A percentile compares a stretch with the other conserved stretches of the same genome.
Evolutionary conservation across 140 eudicot genomes (phyloP).

Genomic region (Oenanthe javanica): DNA sequence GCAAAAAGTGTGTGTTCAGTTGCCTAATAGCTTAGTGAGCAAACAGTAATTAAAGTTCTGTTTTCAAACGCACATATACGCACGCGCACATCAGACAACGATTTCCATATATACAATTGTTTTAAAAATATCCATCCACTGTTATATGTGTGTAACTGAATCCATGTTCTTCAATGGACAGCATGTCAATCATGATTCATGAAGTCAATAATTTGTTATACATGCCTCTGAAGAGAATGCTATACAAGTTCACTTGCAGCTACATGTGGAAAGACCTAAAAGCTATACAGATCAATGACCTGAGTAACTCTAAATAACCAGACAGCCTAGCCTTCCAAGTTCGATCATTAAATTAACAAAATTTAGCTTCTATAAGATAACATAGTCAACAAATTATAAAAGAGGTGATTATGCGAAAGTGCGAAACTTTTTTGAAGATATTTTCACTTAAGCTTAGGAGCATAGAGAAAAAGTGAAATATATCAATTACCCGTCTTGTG

Average conservation of each 20-base stretch:
- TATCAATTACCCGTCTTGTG: conserved; percentile 59
- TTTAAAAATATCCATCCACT: neutral
- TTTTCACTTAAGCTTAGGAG: neutral
- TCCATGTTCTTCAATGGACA: neutral
- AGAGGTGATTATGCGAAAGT: neutral
- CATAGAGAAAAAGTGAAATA: neutral
- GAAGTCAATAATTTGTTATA: neutral
- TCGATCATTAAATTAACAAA: neutral
- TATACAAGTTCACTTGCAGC: neutral
- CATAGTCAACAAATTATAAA: neutral
- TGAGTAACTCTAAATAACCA: neutral
- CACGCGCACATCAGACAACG: no score
- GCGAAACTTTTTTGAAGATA: neutral
- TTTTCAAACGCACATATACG: no score
- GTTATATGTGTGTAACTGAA: neutral
- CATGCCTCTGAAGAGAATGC: neutral
- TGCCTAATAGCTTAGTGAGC: no score
- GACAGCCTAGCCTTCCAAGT: neutral
- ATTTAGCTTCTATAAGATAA: neutral
- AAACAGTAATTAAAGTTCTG: no score
- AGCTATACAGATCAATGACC: neutral
- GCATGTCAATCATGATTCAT: no score
- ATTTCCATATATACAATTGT: no score
- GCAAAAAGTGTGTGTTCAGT: no score
- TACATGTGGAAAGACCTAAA: neutral